Evolutionary conservation across 345 rosid genomes (phyloP).

Genomic region (Bruguiera parviflora): DNA sequence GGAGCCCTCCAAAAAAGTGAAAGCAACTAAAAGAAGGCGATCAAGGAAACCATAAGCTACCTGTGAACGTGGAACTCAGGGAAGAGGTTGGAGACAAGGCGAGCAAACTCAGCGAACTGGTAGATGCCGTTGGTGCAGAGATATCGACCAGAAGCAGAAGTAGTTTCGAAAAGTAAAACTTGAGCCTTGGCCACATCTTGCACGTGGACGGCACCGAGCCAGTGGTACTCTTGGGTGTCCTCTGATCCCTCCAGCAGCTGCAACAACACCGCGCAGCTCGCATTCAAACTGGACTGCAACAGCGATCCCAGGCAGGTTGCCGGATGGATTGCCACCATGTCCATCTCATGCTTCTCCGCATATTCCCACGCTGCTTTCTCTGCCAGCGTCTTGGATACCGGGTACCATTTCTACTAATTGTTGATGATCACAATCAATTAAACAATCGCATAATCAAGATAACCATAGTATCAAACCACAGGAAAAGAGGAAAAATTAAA

Average conservation of each 20-base stretch:
- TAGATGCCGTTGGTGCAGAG: constrained; percentile 76
- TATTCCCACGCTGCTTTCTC: constrained; percentile 82
- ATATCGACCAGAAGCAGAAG: constrained; percentile 64
- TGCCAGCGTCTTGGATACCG: constrained; percentile 74
- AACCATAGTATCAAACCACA: neutral
- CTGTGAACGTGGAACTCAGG: constrained; percentile 65
- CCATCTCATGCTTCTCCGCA: constrained; percentile 52
- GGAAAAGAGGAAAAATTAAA: neutral
- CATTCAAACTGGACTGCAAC: constrained; percentile 65
- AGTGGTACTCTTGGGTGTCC: constrained; percentile 63
- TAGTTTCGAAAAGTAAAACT: constrained; percentile 51
- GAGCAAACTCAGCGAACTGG: constrained; percentile 69
- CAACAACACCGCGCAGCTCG: constrained; percentile 65
- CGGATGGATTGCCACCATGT: constrained; percentile 73
- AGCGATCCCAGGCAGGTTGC: constrained; percentile 71
- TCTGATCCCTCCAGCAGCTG: constrained; percentile 63
- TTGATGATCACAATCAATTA: no score
- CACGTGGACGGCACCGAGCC: constrained; percentile 82
- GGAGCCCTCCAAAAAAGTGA: neutral
- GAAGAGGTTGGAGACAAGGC: constrained; percentile 53
- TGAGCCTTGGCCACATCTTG: constrained; percentile 72
- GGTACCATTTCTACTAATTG: constrained; percentile 60
- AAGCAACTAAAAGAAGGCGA: no score
- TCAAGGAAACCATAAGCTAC: constrained; percentile 19
- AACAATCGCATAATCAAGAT: no score